A percentile compares a stretch with the other conserved stretches of the same genome.
phyloP scores from a whole-genome alignment of 371 early-diverging fungal genomes.

The Mucor plumbeus region DNA sequence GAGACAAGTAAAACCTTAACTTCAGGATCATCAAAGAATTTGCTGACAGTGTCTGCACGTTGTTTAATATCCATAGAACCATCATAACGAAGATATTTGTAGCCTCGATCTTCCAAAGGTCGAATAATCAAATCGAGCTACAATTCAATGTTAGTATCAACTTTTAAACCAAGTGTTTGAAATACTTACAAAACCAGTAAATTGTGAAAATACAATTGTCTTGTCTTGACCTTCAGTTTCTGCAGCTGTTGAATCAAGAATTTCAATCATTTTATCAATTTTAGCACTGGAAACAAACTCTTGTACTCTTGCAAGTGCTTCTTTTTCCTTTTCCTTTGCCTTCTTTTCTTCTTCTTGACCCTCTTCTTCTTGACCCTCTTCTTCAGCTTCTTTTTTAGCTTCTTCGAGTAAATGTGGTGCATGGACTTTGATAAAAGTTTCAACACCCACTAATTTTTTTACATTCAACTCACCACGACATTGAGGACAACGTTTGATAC shows the following conservation, averaged over 20 bases:
- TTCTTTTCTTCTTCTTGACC: not conserved
- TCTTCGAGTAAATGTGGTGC: slow-evolving; percentile 33
- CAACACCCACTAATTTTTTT: slow-evolving; percentile 25
- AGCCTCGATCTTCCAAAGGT: slow-evolving; percentile 56
- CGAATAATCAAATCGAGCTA: slow-evolving; percentile 70
- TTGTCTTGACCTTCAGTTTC: slow-evolving; percentile 56
- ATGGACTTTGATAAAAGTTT: slow-evolving; percentile 36
- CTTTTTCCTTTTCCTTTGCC: slow-evolving; percentile 14
- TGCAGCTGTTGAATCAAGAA: slow-evolving; percentile 39
- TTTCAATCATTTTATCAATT: slow-evolving; percentile 57
- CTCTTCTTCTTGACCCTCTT: slow-evolving; percentile 2
- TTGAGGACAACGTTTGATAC: slow-evolving; percentile 42
- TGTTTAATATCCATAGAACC: slow-evolving; percentile 50
- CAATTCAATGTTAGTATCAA: not conserved
- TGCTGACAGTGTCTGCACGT: slow-evolving; percentile 47
- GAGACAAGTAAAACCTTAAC: slow-evolving; percentile 68
- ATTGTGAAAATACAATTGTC: slow-evolving; percentile 86
- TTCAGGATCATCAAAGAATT: slow-evolving; percentile 56
- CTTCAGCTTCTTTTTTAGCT: slow-evolving; percentile 10
- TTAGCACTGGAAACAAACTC: slow-evolving; percentile 46
- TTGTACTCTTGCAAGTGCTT: slow-evolving; percentile 5
- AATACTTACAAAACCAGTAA: slow-evolving; percentile 58
- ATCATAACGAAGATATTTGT: slow-evolving; percentile 45
- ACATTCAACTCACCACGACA: slow-evolving; percentile 42
- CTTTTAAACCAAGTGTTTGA: not conserved